Percentiles rank a stretch among this genome's conserved stretches.
Conservation (phyloP, 2,329 filamentous ascomycete genomes). For the Botryotinia convoluta region DNA sequence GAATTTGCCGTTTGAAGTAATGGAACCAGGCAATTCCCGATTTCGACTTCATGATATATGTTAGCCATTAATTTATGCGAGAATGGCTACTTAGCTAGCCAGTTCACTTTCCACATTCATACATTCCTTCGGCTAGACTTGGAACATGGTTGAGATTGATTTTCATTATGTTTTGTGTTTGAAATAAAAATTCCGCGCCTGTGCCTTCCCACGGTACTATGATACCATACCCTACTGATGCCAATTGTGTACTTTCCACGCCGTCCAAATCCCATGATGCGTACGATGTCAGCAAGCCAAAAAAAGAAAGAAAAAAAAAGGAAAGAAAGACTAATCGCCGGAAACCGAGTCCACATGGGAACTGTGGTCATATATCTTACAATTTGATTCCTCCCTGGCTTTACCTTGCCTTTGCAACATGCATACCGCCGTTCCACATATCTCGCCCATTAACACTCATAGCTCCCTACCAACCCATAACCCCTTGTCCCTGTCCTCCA, state of each 20-base stretch:
- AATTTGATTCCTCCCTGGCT: neutral
- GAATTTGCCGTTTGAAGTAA: neutral
- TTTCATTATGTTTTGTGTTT: neutral
- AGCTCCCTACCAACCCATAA: constrained; percentile 1
- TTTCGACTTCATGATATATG: neutral
- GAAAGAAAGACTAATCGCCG: neutral
- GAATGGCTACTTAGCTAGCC: neutral
- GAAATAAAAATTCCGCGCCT: neutral
- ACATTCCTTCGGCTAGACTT: neutral
- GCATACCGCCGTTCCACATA: neutral
- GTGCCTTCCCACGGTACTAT: neutral
- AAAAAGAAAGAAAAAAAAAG: neutral
- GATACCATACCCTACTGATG: neutral
- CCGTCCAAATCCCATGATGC: neutral
- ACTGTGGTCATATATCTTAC: neutral
- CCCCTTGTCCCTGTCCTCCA: neutral
- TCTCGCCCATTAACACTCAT: neutral
- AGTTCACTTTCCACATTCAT: neutral
- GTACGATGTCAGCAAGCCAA: neutral
- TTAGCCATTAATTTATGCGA: neutral
- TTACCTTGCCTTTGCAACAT: neutral
- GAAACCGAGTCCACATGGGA: neutral
- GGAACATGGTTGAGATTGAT: neutral
- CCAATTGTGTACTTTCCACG: neutral
- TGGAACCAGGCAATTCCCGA: neutral